These are phyloP conservation scores for Heliocybe sulcata DNA, from an alignment of 1,284 basidiomycete genomes.

Conservation along the genomic window DNA sequence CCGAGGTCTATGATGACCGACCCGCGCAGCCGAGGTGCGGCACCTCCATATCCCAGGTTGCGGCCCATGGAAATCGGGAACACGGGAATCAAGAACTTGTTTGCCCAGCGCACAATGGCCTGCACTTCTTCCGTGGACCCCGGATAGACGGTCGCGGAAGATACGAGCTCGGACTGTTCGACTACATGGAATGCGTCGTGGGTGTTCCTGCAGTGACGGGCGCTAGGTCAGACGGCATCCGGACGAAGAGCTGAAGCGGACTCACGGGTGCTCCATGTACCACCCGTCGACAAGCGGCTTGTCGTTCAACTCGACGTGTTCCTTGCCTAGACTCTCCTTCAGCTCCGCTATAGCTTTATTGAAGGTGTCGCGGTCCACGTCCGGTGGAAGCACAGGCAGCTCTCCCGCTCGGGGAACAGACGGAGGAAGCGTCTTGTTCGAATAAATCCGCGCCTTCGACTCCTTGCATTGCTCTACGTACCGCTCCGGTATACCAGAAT, in stretches of 20 bases:
- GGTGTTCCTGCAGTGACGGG: background rate
- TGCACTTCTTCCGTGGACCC: slow-evolving; percentile 50
- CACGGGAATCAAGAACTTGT: slow-evolving; percentile 46
- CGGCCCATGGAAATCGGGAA: slow-evolving; percentile 25
- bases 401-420: background rate
- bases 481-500: background rate
- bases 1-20: background rate
- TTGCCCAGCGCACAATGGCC: slow-evolving; percentile 47
- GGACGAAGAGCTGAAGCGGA: slow-evolving; percentile 13
- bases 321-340: slow-evolving; percentile 27
- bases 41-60: background rate
- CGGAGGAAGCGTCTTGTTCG: background rate
- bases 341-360: slow-evolving; percentile 42
- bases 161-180: background rate
- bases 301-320: slow-evolving; percentile 22
- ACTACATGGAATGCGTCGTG: slow-evolving; percentile 59
- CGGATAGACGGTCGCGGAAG: slow-evolving; percentile 27
- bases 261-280: slow-evolving; percentile 2
- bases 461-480: background rate
- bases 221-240: slow-evolving; percentile 53
- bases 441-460: slow-evolving; percentile 1
- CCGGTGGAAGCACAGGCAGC: background rate
- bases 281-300: slow-evolving; percentile 1
- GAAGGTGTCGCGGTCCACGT: slow-evolving; percentile 32
- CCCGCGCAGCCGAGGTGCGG: background rate